Percentiles rank a stretch among this genome's conserved stretches.
Conservation (phyloP, 73 alveolate species). For the Uronychia setigera region DNA sequence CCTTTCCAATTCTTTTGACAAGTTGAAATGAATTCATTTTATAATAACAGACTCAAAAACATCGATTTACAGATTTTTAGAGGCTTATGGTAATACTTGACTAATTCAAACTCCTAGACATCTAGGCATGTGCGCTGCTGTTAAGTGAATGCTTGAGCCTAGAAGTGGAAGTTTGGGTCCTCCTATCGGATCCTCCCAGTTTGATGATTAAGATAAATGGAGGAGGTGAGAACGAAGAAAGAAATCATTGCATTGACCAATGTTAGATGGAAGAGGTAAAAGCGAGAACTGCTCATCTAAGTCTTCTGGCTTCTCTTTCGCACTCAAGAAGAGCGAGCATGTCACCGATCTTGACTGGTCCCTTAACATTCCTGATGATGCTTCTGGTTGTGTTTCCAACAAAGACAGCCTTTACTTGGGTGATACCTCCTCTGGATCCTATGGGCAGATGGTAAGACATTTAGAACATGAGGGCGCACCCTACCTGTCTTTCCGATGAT, state of each 20-base stretch:
- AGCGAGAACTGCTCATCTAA: conserved; percentile 87
- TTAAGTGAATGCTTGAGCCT: background rate
- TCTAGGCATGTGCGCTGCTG: too few relatives aligned
- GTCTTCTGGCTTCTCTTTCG: conserved; percentile 99
- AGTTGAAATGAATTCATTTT: too few relatives aligned
- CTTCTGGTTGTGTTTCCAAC: conserved; percentile 83
- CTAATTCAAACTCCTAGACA: too few relatives aligned
- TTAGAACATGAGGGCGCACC: background rate
- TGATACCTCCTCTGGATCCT: conserved; percentile 99
- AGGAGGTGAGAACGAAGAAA: conserved; percentile 82
- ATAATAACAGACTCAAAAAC: too few relatives aligned
- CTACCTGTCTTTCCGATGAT: conserved; percentile 84
- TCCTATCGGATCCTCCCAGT: background rate
- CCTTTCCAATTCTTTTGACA: too few relatives aligned
- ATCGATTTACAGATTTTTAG: too few relatives aligned
- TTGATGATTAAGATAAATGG: conserved; percentile 21
- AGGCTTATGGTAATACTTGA: too few relatives aligned
- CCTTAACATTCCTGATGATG: conserved; percentile 98
- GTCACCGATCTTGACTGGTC: conserved; percentile 99
- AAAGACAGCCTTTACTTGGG: conserved; percentile 95
- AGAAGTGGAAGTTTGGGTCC: background rate
- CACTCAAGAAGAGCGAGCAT: conserved; percentile 97
- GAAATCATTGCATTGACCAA: too few relatives aligned
- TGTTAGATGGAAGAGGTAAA: too few relatives aligned
- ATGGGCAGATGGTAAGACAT: conserved; percentile 6